These are phyloP conservation scores for Epichloe scottii DNA, from an alignment of 2,329 filamentous ascomycete species.

Conservation along the genomic window DNA sequence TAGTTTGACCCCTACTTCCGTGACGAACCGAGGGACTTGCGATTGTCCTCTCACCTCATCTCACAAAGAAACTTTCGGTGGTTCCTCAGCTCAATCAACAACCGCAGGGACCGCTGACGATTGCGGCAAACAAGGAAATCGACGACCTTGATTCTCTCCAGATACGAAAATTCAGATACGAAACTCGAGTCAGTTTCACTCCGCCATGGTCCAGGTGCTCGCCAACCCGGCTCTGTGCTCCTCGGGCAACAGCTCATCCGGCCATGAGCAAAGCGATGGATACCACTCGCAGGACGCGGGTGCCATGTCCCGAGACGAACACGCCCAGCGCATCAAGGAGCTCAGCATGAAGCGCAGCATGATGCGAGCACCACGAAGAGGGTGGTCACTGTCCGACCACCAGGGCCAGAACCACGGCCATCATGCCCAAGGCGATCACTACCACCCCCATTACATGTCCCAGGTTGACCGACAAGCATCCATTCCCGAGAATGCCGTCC, in stretches of 20 bases:
- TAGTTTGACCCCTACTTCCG: not conserved
- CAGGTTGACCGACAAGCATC: slow-evolving; percentile 16
- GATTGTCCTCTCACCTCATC: not conserved
- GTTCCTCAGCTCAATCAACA: not conserved
- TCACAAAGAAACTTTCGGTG: not conserved
- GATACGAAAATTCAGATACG: not conserved
- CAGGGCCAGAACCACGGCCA: slow-evolving; percentile 18
- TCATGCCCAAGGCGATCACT: not conserved
- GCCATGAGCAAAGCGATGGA: slow-evolving; percentile 12
- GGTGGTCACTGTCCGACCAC: slow-evolving; percentile 35
- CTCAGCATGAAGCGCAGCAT: slow-evolving; percentile 22
- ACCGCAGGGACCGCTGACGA: not conserved
- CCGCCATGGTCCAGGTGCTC: slow-evolving; percentile 22
- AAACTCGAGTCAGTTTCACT: not conserved
- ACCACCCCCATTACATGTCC: slow-evolving; percentile 7
- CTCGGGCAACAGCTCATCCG: slow-evolving; percentile 9
- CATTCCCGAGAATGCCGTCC: slow-evolving; percentile 23
- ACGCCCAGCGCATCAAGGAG: slow-evolving; percentile 25
- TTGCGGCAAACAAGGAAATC: not conserved
- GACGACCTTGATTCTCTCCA: not conserved
- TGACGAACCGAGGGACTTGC: not conserved
- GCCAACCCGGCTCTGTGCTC: slow-evolving; percentile 17
- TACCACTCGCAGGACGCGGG: slow-evolving; percentile 8
- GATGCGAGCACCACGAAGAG: slow-evolving; percentile 29
- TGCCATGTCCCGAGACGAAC: slow-evolving; percentile 28